These are phyloP conservation scores for Termitomyces sp. DNA, from an alignment of 768 basidiomycete genomes.

Conservation along the genomic window DNA sequence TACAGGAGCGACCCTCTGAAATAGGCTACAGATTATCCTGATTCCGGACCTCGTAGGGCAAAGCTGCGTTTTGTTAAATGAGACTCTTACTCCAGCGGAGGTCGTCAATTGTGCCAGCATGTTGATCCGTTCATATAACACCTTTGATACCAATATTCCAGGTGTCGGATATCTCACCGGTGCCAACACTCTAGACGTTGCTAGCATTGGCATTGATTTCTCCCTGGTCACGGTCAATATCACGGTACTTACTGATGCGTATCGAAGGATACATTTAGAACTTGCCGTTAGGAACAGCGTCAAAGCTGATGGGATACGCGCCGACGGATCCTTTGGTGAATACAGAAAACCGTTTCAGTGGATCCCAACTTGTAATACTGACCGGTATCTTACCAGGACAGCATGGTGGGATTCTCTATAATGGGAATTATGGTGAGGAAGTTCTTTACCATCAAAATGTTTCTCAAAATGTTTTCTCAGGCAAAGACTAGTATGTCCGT, in stretches of 20 bases:
- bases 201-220: slow-evolving; percentile 55
- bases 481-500: slow-evolving; percentile 35
- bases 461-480: neutral
- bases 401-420: slow-evolving; percentile 64
- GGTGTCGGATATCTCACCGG: slow-evolving; percentile 52
- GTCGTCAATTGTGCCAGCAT: slow-evolving; percentile 45
- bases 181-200: slow-evolving; percentile 64
- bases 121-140: slow-evolving; percentile 44
- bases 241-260: slow-evolving; percentile 47
- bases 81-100: slow-evolving; percentile 38
- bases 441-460: neutral
- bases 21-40: slow-evolving; percentile 47
- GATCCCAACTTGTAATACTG: neutral
- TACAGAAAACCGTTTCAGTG: neutral
- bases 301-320: slow-evolving; percentile 58
- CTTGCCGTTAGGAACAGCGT: slow-evolving; percentile 42
- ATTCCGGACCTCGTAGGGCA: slow-evolving; percentile 55
- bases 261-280: slow-evolving; percentile 48
- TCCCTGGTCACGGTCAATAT: slow-evolving; percentile 38
- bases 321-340: slow-evolving; percentile 47
- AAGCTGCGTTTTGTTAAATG: slow-evolving; percentile 52
- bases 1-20: neutral
- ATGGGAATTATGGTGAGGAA: slow-evolving; percentile 60
- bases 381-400: slow-evolving; percentile 30
- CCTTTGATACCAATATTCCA: slow-evolving; percentile 20